Base-by-base conservation (phyloP, 2,329 filamentous ascomycete species). In the Claviceps spartinae region DNA sequence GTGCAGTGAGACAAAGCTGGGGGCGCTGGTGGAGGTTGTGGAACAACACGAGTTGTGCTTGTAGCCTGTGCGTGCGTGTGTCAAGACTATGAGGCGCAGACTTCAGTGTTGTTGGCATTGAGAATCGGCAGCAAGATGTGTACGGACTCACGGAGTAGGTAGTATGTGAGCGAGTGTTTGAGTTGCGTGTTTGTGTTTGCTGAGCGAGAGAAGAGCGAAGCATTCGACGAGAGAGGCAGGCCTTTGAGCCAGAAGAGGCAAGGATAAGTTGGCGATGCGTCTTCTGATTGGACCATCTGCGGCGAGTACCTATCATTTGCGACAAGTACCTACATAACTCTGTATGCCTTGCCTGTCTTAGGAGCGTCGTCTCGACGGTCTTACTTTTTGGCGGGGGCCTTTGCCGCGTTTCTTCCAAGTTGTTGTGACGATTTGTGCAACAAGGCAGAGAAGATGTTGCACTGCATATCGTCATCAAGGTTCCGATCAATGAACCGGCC, bases 1-100 rank as follows among this genome's bases (percentile, higher is more conserved):
- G 46, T 43, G 41, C 48, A 36, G 22, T 54, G 49, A 48, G 45
- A 54, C 52, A 51, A 42, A 44, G 38, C 40, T 40, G 24, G 49
- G 46, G 48, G 18, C 14, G 8, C 14, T n/a, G 13, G 47, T 42
- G 43, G 48, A 41, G 46, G 34, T 4, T 18, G 40, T 24, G 41
- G 41, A 43, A 43, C 41, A 43, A 14, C 20, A 34, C 2, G 30
- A 14, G 18, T 22, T 14, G 41, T 24, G 41, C 41, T 13, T 30
- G 14, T 16, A 13, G 13, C 20, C 22, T 4, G 40, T 20, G 40
- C n/a, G 38, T 22, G n/a, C 40, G 30, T 14, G 40, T 42, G 8
- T 42, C 40, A 42, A 22, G 20, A 18, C 18, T 18, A 34, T 11
- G 9, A 11, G 41, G 5, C 41, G 20, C 11, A 22, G 22, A 22